phyloP scores from a whole-genome alignment of 2,329 filamentous ascomycete genomes.

The Aureobasidium subglaciale region DNA sequence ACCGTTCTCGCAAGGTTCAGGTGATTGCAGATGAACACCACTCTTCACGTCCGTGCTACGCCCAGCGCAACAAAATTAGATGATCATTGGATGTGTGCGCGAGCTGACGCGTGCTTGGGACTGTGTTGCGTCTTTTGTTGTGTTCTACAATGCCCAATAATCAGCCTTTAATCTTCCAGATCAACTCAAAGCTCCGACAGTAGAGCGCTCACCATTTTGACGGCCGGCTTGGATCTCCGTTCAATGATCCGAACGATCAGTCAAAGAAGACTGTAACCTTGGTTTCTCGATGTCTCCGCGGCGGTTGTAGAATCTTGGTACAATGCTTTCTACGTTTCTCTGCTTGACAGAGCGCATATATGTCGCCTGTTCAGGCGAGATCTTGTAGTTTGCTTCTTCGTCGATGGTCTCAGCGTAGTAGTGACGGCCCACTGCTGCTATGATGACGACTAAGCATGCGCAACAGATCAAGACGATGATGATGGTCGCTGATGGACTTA shows the following conservation, averaged over 20 bases:
- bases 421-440: background rate
- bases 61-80: background rate
- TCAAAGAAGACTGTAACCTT: background rate
- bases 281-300: background rate
- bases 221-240: too few relatives aligned
- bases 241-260: background rate
- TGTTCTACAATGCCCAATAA: too few relatives aligned
- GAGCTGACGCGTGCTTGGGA: too few relatives aligned
- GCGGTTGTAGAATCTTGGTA: background rate
- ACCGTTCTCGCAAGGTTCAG: background rate
- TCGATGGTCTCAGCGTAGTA: background rate
- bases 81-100: too few relatives aligned
- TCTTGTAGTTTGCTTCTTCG: background rate
- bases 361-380: background rate
- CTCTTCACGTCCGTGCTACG: too few relatives aligned
- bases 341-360: background rate
- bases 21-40: background rate
- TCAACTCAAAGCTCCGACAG: too few relatives aligned
- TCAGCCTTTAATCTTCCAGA: too few relatives aligned
- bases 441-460: background rate
- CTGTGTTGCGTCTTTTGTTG: too few relatives aligned
- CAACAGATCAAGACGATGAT: background rate
- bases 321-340: too few relatives aligned
- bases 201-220: too few relatives aligned
- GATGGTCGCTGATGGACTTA: background rate